Conservation (phyloP, 306 rosid genomes). For the Begonia peltatifolia region DNA sequence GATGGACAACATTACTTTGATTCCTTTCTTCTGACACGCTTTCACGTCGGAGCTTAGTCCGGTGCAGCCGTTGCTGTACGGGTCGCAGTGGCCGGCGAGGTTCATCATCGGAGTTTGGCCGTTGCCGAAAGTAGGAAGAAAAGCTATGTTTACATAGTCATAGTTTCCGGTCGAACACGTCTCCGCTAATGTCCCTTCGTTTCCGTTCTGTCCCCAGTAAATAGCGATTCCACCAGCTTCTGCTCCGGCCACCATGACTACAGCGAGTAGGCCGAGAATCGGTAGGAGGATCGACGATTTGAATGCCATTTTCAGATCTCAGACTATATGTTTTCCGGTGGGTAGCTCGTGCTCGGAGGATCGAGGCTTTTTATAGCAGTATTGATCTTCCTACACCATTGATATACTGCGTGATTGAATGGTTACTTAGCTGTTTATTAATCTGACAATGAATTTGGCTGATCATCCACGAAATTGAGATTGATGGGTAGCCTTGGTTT, state of each 20-base stretch:
- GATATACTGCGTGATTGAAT: not conserved
- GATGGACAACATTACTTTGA: constrained; percentile 40
- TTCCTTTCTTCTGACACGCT: constrained; percentile 27
- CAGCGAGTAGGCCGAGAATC: constrained; percentile 5
- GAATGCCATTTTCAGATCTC: constrained; percentile 13
- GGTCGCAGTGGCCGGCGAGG: constrained; percentile 39
- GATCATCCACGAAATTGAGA: not conserved
- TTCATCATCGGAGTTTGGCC: constrained; percentile 30
- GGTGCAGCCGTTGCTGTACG: constrained; percentile 24
- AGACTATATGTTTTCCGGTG: too few species aligned
- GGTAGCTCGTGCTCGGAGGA: not conserved
- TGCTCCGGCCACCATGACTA: not conserved
- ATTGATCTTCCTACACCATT: not conserved
- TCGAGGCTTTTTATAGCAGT: not conserved
- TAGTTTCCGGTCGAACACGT: constrained; percentile 42
- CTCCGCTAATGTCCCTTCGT: constrained; percentile 28
- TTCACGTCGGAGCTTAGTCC: constrained; percentile 24
- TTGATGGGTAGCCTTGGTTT: too few species aligned
- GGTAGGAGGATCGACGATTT: constrained; percentile 6
- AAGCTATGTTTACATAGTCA: constrained; percentile 28
- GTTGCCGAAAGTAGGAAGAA: constrained; percentile 32
- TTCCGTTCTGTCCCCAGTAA: constrained; percentile 44
- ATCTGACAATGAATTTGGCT: not conserved
- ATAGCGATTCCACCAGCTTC: constrained; percentile 20
- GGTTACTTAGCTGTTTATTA: not conserved